Conservation (phyloP, 495 filamentous ascomycete species). For the Hyaloscypha finlandica region DNA sequence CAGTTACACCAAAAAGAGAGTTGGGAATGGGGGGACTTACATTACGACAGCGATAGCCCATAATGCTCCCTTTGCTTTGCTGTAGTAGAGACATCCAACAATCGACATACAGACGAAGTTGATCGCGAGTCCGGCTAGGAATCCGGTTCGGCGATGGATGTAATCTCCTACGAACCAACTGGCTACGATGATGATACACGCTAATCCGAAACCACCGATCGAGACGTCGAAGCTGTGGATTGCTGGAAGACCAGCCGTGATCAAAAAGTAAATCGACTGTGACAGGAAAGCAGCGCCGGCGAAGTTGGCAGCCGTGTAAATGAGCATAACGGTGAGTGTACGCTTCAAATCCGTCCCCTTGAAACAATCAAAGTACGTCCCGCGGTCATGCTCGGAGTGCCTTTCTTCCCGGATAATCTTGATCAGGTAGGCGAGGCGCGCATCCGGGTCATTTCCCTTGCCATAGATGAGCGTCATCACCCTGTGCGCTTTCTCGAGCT, state of each 20-base stretch:
- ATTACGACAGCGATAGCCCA: slow-evolving; percentile 35
- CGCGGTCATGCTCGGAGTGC: slow-evolving; percentile 22
- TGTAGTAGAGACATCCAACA: slow-evolving; percentile 21
- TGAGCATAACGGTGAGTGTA: slow-evolving; percentile 33
- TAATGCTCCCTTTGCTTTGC: slow-evolving; percentile 33
- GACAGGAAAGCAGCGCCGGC: slow-evolving; percentile 32
- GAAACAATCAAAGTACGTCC: slow-evolving; percentile 31
- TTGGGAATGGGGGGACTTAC: not conserved
- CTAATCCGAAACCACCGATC: slow-evolving; percentile 40
- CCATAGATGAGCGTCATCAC: slow-evolving; percentile 14
- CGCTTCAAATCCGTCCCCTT: slow-evolving; percentile 33
- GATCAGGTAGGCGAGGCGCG: slow-evolving; percentile 23
- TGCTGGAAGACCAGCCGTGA: slow-evolving; percentile 37
- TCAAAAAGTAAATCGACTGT: slow-evolving; percentile 36
- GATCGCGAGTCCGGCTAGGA: slow-evolving; percentile 12
- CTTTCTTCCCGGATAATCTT: slow-evolving; percentile 32
- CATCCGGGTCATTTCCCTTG: slow-evolving; percentile 13
- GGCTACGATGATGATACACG: slow-evolving; percentile 38
- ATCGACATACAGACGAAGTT: slow-evolving; percentile 16
- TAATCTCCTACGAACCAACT: slow-evolving; percentile 33
- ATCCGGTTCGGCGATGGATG: slow-evolving; percentile 18
- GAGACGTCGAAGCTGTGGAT: slow-evolving; percentile 48
- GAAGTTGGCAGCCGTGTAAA: slow-evolving; percentile 31
- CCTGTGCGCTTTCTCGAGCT: slow-evolving; percentile 6
- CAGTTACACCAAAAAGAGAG: not conserved